Base-by-base conservation (phyloP, 2,329 filamentous ascomycete genomes). In the Aspergillus udagawae region DNA sequence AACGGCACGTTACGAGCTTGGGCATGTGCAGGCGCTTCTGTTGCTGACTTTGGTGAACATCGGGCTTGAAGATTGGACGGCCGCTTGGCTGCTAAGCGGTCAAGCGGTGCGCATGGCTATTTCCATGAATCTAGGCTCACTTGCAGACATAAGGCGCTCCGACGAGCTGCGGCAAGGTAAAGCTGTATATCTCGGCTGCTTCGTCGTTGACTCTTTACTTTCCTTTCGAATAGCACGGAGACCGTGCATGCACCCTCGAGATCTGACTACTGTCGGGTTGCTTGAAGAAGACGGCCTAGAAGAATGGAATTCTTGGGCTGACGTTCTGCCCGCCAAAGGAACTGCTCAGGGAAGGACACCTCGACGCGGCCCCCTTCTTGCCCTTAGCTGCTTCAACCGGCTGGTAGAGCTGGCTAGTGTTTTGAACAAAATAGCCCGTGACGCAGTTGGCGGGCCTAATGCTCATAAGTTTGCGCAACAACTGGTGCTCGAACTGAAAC, bases 301-400 rank as follows among this genome's bases (percentile, higher is more conserved):
- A 65, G 87, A 91, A 72, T 91, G 88, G 88, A 86, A 88, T 59
- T 84, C 86, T 0, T 91, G 88, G 88, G 77, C 78, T 4, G 82
- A 85, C 47, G 70, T 74, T 12, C 56, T 75, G 62, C 73, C 65
- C 63, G 72, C 61, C 35, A 71, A 51, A 27, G 70, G 66, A n/a
- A 63, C 62, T 53, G 51, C 61, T n/a, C 63, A 67, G 28, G 62
- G 60, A 4, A 69, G 65, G 27, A 69, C 67, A 5, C 72, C 72
- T 10, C 69, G 65, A 4, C 67, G 70, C 52, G 72, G 75, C 20
- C 76, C 75, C 10, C 68, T 80, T 2, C 72, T 79, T 32, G 73
- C 77, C 25, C 66, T 82, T 21, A 84, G 82, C 65, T 82, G 78
- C 32, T 83, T 83, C 66, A 84, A 84, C 60, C 73, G 75, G 23